These are phyloP conservation scores for Jatropha multifida DNA, from an alignment of 441 rosid genomes.

Conservation along the genomic window DNA sequence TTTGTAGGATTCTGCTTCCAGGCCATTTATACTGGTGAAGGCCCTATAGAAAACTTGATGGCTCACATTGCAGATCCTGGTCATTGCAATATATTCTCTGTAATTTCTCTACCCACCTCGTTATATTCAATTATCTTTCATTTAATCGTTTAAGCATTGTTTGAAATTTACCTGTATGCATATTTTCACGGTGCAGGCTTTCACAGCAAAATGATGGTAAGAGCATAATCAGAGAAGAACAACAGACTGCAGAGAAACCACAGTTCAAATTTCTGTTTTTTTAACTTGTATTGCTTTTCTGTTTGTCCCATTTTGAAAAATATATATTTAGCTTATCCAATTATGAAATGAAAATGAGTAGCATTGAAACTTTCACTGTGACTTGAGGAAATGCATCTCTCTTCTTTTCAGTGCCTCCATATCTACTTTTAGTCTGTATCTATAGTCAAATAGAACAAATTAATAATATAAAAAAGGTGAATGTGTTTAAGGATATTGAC, in stretches of 20 bases:
- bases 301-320: not conserved
- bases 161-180: not conserved
- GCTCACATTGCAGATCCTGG: conserved; percentile 95
- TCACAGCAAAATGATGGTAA: conserved; percentile 40
- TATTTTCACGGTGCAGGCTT: conserved; percentile 53
- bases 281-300: not conserved
- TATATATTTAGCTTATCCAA: not conserved
- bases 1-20: conserved; percentile 91
- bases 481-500: not conserved
- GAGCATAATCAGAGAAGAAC: not conserved
- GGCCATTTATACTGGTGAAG: conserved; percentile 70
- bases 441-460: not conserved
- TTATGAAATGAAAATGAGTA: not conserved
- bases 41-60: conserved; percentile 69
- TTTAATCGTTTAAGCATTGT: not conserved
- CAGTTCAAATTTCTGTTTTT: not conserved
- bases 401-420: not conserved
- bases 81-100: conserved; percentile 86
- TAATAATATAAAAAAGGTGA: not conserved
- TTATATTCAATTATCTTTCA: not conserved
- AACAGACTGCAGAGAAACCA: not conserved
- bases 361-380: not conserved
- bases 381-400: not conserved
- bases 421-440: not conserved
- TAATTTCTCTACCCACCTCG: conserved; percentile 24